Evolutionary conservation across 345 rosid genomes (phyloP), one percentile per base, ranked within the genome.

Genomic region (Gossypium mustelinum): DNA sequence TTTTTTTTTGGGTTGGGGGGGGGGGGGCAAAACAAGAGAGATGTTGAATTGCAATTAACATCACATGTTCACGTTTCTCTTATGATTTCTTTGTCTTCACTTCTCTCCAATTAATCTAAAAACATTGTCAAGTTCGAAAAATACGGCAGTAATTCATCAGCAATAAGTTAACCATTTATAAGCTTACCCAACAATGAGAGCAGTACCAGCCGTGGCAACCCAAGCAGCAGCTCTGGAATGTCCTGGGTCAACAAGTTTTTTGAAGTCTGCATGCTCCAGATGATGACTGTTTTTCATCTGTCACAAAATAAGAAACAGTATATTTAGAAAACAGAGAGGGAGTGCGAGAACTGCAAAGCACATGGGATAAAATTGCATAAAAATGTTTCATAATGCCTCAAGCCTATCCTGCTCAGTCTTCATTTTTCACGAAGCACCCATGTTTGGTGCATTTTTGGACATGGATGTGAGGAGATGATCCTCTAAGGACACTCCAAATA

Each of bases 121-220:
- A 34, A 34, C 41, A 47, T 13, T 20, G 20, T 47, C 24, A 13
- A 24, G n/a, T 47, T 24, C 16, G 3, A 11, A 48, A 68, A 24
- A 48, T 25, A 68, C 9, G 20, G 58, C 20, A 24, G 25, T 1
- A 24, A 20, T 43, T 22, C 7, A 12, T 57, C 6, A 16, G 4
- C 34, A 59, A 69, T 57, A 72, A 9, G 51, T 55, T n/a, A 50
- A 29, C 11, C 59, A 47, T 61, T 45, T 34, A 24, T 29, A 72
- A 25, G 78, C 92, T 50, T 75, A 94, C 98, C 98, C 98, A 29
- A 94, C 48, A 54, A 94, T 27, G 73, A 94, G 83, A 75, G 97
- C 82, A 34, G 97, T 89, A 81, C 97, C 93, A 60, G 92, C 89
- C 2, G 94, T 88, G 61, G 98, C 97, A 71, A 92, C 68, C 63